Evolutionary conservation across 2,329 filamentous ascomycete species (phyloP), one percentile per base, ranked within the genome.

Genomic region (Dothideomycetes sp.): DNA sequence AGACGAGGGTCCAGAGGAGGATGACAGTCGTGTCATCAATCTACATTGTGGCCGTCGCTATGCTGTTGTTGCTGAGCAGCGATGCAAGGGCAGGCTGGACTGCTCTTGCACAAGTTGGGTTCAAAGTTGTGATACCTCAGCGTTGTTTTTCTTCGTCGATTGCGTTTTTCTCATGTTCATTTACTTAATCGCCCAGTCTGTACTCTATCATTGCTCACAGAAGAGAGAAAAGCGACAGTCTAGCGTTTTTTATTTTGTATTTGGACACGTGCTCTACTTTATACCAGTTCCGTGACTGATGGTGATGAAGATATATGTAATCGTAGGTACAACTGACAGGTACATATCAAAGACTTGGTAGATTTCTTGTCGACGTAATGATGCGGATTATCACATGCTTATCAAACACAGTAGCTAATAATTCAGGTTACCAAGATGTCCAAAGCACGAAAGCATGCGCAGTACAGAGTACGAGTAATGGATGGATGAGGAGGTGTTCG

Each of bases 61-160:
- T 48, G 44, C 50, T 49, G 45, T 43, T 46, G 44, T 43, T 46
- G 44, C 45, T 40, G 42, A 33, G 35, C 34, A 44, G 35, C 29
- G 30, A 25, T 24, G 42, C 31, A 40, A 33, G 16, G 25, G 34
- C 18, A 20, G 42, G 36, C 31, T 29, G 35, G 31, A 33, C 34
- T 34, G 30, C 29, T 45, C 48, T 47, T 42, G 45, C 47, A 43
- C 35, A 29, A 39, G 20, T 44, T 40, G 44, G 35, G 38, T 48
- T 47, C 39, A 43, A 44, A 43, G 45, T 53, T 54, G 51, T 52
- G 53, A 55, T 55, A 55, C 53, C 53, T 54, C 43, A 52, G 53
- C 52, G 53, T 47, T 35, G 19, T 46, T 46, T 44, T 25, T 33
- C 18, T 35, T 40, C 27, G 25, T 33, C 28, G 19, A n/a, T 38